Base-by-base conservation (phyloP, 2,329 filamentous ascomycete species). In the Venturia carpophila region DNA sequence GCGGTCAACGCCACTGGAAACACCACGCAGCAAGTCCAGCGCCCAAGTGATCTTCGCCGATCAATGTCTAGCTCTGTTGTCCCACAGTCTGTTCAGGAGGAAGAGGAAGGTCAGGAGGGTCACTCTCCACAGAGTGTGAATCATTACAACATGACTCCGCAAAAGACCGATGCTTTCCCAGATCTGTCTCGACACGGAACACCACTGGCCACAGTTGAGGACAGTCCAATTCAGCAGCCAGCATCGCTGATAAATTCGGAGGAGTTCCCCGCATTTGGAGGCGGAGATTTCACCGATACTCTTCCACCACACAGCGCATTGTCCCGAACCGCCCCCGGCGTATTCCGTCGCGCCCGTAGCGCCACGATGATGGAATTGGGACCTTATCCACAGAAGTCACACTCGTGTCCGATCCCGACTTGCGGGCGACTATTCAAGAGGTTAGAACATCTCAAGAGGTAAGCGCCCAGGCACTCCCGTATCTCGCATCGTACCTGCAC, bases 391-490 rank as follows among this genome's bases (percentile, higher is more conserved):
- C 91, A 96, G 75, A 99, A 99, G 79, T 96, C 92, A 49, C 94
- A 99, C 78, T 97, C 93, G 1, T 99, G 94, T 80, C 94, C 94
- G n/a, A 99, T 99, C 73, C 94, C 94, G 37, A 95, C 93, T 65
- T 99, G 94, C 76, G 94, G 94, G 64, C 89, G 94, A 73, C 85
- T 97, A 68, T 99, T 99, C 85, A 99, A 99, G 87, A 88, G 94
- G 78, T 86, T 99, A 81, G 94, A 99, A 81, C 94, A 99, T 80
- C 87, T 99, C 74, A 99, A 99, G 85, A 88, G 93, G 91, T 96
- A 91, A 86, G 89, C 82, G 74, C 73, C 70, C 72, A 71, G 71
- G 67, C 67, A 62, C 60, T 60, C 13, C 56, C 52, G 49, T 34
- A 39, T 21, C 10, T 13, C 34, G 45, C 55, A 45, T 42, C 55